phyloP scores from a whole-genome alignment of 805 yeast genomes.

The Saccharomycopsis sp. region DNA sequence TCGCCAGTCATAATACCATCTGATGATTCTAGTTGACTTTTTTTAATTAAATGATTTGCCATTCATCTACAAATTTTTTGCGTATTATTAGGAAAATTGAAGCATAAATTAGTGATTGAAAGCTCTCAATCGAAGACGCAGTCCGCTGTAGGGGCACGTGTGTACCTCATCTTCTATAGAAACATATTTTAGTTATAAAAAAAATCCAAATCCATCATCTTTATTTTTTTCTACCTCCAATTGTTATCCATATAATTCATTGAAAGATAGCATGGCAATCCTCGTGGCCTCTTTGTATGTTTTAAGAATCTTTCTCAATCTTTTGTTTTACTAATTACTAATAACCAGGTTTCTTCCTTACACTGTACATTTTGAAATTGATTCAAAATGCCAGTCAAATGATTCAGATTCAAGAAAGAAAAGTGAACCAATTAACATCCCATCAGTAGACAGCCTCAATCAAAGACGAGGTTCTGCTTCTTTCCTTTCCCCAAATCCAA shows the following conservation, averaged over 20 bases:
- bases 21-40: no score
- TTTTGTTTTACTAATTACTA: background rate
- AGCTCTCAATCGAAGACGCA: no score
- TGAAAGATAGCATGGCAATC: slow-evolving; percentile 19
- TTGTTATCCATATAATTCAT: no score
- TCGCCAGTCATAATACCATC: no score
- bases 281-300: slow-evolving; percentile 19
- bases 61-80: no score
- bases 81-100: no score
- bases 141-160: no score
- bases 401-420: background rate
- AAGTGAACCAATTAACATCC: slow-evolving; percentile 1
- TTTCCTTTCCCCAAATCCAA: background rate
- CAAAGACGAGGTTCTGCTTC: background rate
- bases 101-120: background rate
- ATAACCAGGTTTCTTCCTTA: slow-evolving; percentile 19
- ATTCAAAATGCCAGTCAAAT: background rate
- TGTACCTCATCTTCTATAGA: no score
- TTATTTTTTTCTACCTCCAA: no score
- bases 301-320: background rate
- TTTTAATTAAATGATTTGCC: no score
- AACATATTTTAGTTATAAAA: no score
- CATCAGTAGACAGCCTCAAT: background rate
- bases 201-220: no score
- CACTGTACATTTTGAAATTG: slow-evolving; percentile 20